These are phyloP conservation scores for Delphinella strobiligena DNA, from an alignment of 2,329 filamentous ascomycete genomes.

Conservation along the genomic window DNA sequence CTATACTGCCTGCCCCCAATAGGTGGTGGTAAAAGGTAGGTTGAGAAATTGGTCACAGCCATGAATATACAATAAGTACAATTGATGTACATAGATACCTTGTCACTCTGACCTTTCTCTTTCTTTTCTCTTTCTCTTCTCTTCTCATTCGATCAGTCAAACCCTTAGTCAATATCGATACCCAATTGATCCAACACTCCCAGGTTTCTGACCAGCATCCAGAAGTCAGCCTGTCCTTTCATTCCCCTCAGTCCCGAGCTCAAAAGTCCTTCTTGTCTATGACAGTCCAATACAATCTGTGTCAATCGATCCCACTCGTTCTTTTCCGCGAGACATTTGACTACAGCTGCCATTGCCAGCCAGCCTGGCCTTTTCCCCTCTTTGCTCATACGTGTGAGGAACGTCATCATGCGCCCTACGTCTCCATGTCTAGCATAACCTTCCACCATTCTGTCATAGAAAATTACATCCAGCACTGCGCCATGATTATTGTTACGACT, in stretches of 20 bases:
- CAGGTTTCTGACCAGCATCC: slow-evolving; percentile 14
- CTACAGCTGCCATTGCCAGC: slow-evolving; percentile 25
- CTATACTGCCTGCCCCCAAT: no score
- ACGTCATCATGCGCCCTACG: slow-evolving; percentile 37
- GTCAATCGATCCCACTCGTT: slow-evolving; percentile 23
- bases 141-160: no score
- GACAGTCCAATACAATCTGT: slow-evolving; percentile 26
- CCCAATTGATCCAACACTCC: slow-evolving; percentile 13
- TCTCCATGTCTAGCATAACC: slow-evolving; percentile 43
- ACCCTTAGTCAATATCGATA: not conserved
- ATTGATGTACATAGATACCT: no score
- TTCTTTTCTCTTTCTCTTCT: no score
- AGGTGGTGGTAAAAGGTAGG: no score
- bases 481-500: slow-evolving; percentile 17
- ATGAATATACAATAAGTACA: no score
- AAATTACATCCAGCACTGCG: slow-evolving; percentile 36
- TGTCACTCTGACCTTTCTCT: no score
- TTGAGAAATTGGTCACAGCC: no score
- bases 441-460: slow-evolving; percentile 60
- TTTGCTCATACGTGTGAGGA: slow-evolving; percentile 26
- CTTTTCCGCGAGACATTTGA: slow-evolving; percentile 25
- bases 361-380: slow-evolving; percentile 31
- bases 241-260: slow-evolving; percentile 12
- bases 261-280: slow-evolving; percentile 18
- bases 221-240: slow-evolving; percentile 18